These are phyloP conservation scores for Mimosa pudica DNA, from an alignment of 306 rosid genomes.

Conservation along the genomic window DNA sequence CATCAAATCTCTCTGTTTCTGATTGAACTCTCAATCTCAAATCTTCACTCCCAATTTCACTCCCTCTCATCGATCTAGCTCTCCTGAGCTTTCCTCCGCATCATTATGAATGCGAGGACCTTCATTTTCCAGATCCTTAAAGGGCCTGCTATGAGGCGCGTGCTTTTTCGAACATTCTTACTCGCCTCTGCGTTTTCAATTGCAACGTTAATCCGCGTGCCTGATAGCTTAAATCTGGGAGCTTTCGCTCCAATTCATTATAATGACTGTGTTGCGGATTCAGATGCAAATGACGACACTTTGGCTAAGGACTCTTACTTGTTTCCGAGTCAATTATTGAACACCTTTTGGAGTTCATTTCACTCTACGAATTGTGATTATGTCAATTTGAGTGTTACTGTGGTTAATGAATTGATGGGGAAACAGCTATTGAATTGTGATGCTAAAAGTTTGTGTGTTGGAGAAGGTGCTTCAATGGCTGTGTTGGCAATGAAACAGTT, in stretches of 20 bases:
- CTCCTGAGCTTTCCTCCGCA: background rate
- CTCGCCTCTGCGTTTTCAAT: slow-evolving; percentile 62
- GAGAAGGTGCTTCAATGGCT: slow-evolving; percentile 54
- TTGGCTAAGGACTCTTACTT: slow-evolving; percentile 45
- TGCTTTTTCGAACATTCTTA: slow-evolving; percentile 58
- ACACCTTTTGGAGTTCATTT: slow-evolving; percentile 60
- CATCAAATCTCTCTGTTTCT: too few species aligned
- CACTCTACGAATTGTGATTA: slow-evolving; percentile 49
- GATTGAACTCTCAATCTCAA: too few species aligned
- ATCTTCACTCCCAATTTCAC: background rate
- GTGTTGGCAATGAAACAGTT: slow-evolving; percentile 53
- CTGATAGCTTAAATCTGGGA: slow-evolving; percentile 49
- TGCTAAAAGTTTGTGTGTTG: slow-evolving; percentile 67
- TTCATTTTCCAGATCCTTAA: slow-evolving; percentile 48
- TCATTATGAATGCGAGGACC: slow-evolving; percentile 52
- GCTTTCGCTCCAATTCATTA: slow-evolving; percentile 47
- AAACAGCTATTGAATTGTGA: slow-evolving; percentile 45
- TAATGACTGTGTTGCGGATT: slow-evolving; percentile 44
- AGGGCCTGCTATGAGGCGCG: slow-evolving; percentile 55
- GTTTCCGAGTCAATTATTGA: slow-evolving; percentile 55
- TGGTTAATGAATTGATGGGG: slow-evolving; percentile 50
- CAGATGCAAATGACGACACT: slow-evolving; percentile 18
- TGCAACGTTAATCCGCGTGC: slow-evolving; percentile 55
- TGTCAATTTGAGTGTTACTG: slow-evolving; percentile 49
- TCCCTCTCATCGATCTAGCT: slow-evolving; percentile 4